These are phyloP conservation scores for Escallonia herrerae DNA, from an alignment of 129 eudicot species.

Conservation along the genomic window DNA sequence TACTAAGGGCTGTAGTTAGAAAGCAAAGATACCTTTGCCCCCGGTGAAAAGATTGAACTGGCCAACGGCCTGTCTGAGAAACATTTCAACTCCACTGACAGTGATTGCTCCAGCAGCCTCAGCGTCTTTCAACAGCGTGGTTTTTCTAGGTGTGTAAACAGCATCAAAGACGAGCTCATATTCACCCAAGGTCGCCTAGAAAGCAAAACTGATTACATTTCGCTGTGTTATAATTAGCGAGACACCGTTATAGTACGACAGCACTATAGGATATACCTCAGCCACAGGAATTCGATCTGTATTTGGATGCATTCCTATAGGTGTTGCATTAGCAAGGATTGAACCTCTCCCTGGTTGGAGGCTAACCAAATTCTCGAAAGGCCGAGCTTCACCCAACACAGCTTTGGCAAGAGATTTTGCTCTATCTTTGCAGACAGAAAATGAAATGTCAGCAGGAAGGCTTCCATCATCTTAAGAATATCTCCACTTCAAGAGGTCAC, in stretches of 20 bases:
- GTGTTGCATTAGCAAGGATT: constrained; percentile 81
- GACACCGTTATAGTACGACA: not conserved
- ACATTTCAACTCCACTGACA: constrained; percentile 89
- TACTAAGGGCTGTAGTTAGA: not conserved
- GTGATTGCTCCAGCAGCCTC: constrained; percentile 59
- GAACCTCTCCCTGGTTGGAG: constrained; percentile 71
- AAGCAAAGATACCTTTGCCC: constrained; percentile 37
- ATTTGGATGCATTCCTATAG: constrained; percentile 83
- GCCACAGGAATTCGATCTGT: constrained; percentile 67
- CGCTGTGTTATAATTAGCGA: not conserved
- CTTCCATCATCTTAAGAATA: not conserved
- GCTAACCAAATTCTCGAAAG: constrained; percentile 34
- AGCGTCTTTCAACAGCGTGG: constrained; percentile 58
- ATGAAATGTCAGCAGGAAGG: not conserved
- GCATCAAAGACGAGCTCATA: constrained; percentile 74
- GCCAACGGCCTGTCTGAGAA: constrained; percentile 70
- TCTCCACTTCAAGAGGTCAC: not conserved
- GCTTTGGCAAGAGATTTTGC: constrained; percentile 63
- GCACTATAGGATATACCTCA: constrained; percentile 30
- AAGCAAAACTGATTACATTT: not conserved
- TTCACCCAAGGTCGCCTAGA: constrained; percentile 49
- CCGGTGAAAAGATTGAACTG: constrained; percentile 78
- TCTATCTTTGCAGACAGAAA: constrained; percentile 37
- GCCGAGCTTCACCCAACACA: constrained; percentile 57
- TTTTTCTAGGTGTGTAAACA: constrained; percentile 71